Base-by-base conservation (phyloP, 805 yeast genomes). In the Cyberlindnera xylosilytica region DNA sequence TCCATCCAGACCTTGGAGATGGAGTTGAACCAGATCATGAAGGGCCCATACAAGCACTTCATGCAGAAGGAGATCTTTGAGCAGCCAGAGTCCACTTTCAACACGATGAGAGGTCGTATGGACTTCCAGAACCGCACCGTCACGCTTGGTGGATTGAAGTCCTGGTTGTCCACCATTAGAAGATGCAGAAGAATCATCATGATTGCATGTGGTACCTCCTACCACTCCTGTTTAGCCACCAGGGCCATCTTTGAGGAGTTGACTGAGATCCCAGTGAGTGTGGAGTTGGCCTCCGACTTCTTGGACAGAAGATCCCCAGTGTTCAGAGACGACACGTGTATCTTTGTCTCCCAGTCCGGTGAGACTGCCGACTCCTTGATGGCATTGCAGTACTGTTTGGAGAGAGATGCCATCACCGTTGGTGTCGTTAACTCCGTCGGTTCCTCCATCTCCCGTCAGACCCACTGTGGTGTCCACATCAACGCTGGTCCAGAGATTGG, bases 401-500 rank as follows among this genome's bases (percentile, higher is more conserved):
- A 95, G 60, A 83, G 97, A 61, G 99, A 98, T 56, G 97, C 99
- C 26, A 74, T 95, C 53, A 89, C 97, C 22, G 93, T 93, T 44
- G 99, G 99, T 70, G 87, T 93, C 60, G 99, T 93, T 50, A 93
- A 93, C 74, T 78, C 90, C 53, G 99, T 93, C 33, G 99, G 99
- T 60, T 93, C 99, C 5, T 81, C 93, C 32, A 88, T 93, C 65
- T 91, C 98, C 6, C 83, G 99, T 70, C 89, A 81, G 61, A 93
- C 99, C 18, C 96, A 90, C 68, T 93, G 99, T 74, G 99, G 99
- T 79, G 97, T 93, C 44, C 99, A 93, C 66, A 90, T 93, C 64
- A 93, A 93, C 63, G 99, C 99, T 37, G 99, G 99, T 52, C 99
- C 99, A 35, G 99, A 93, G 70, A 93, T 93, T 51, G 98, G 99